Evolutionary conservation across 768 basidiomycete species (phyloP).

Genomic region (Solioccasus polychromus): DNA sequence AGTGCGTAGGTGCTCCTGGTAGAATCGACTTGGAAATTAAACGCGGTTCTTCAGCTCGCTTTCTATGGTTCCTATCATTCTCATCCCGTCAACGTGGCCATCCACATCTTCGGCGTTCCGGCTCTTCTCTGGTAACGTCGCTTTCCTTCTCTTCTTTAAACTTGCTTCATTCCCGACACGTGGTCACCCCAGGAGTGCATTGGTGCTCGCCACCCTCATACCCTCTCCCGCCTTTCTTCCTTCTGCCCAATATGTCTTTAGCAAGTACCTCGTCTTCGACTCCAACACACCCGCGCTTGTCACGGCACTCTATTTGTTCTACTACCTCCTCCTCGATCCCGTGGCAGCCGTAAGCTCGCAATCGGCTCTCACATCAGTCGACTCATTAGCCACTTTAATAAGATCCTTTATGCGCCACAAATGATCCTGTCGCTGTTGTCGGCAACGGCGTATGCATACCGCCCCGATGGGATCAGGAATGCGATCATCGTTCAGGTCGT

Average conservation of each 20-base stretch:
- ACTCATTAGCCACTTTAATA: constrained; percentile 1
- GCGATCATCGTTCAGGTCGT: constrained; percentile 57
- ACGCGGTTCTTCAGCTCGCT: constrained; percentile 52
- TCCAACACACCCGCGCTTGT: constrained; percentile 63
- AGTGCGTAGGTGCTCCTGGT: constrained; percentile 35
- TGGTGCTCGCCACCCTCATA: constrained; percentile 49
- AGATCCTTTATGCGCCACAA: constrained; percentile 84
- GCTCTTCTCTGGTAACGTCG: constrained; percentile 68
- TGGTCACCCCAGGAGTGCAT: constrained; percentile 49
- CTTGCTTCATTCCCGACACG: constrained; percentile 3
- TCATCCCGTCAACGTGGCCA: constrained; percentile 75
- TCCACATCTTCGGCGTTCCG: constrained; percentile 87
- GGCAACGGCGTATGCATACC: constrained; percentile 64
- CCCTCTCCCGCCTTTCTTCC: constrained; percentile 58
- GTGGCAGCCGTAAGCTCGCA: constrained; percentile 70
- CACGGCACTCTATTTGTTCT: constrained; percentile 58
- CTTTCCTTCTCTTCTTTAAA: constrained; percentile 9
- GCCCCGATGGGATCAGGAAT: constrained; percentile 47
- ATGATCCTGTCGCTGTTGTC: constrained; percentile 59
- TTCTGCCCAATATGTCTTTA: constrained; percentile 46
- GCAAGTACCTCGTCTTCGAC: constrained; percentile 66
- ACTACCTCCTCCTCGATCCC: constrained; percentile 83
- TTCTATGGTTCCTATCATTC: constrained; percentile 95
- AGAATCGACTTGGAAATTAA: constrained; percentile 6
- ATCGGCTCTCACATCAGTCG: constrained; percentile 1